phyloP scores from a whole-genome alignment of 202 grass and related monocot genomes.

The Bolboschoenoplectus hybrid region DNA sequence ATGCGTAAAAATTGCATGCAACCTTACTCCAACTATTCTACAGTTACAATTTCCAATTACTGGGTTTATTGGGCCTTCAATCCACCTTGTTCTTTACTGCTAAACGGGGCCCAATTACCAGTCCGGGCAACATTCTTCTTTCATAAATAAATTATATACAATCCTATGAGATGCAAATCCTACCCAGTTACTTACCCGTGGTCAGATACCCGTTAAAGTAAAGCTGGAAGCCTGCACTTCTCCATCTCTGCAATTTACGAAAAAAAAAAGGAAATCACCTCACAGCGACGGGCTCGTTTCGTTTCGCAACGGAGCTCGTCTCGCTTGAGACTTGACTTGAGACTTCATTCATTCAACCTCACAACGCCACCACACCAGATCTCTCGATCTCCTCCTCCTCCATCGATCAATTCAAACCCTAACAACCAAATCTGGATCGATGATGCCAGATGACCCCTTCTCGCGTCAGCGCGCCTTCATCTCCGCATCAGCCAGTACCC shows the following conservation, averaged over 20 bases:
- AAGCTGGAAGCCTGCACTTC: too few species aligned
- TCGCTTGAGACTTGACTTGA: not conserved
- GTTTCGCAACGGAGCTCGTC: not conserved
- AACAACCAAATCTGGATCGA: slow-evolving; percentile 48
- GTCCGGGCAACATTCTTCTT: too few species aligned
- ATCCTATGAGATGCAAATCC: too few species aligned
- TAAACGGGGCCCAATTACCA: too few species aligned
- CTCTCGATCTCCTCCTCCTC: slow-evolving; percentile 34
- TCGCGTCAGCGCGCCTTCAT: slow-evolving; percentile 72
- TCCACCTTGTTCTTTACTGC: too few species aligned
- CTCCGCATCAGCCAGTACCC: slow-evolving; percentile 67
- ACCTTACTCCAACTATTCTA: too few species aligned
- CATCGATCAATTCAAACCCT: slow-evolving; percentile 40
- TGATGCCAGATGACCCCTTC: slow-evolving; percentile 66
- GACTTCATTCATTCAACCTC: not conserved
- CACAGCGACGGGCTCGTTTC: not conserved
- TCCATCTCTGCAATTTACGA: not conserved
- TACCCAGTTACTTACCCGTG: too few species aligned
- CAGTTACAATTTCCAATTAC: too few species aligned
- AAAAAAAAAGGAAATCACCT: not conserved
- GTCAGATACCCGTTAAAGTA: too few species aligned
- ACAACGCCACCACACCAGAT: not conserved
- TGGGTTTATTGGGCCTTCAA: too few species aligned
- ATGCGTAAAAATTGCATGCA: too few species aligned
- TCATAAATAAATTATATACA: too few species aligned